These are phyloP conservation scores for Pisolithus tinctorius DNA, from an alignment of 768 basidiomycete genomes.

Conservation along the genomic window DNA sequence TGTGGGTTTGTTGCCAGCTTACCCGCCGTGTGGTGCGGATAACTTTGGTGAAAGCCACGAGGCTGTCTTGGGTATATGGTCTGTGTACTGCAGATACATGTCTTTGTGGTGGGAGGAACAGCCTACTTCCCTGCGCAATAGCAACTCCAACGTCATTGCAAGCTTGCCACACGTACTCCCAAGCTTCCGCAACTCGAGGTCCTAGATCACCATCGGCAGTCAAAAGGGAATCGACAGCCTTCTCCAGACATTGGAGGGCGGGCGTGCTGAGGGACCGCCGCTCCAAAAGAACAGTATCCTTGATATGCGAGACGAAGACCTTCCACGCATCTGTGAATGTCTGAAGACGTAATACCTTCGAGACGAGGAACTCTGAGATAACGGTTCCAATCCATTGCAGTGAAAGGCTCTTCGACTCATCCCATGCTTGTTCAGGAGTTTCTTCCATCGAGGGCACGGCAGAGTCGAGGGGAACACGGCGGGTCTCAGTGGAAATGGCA, in stretches of 20 bases:
- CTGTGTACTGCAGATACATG: conserved; percentile 7
- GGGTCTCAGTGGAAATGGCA: conserved; percentile 52
- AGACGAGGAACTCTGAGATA: conserved; percentile 69
- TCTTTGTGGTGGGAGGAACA: conserved; percentile 9
- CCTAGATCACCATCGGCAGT: conserved; percentile 24
- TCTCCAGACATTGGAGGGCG: conserved; percentile 80
- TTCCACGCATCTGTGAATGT: conserved; percentile 71
- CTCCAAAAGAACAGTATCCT: conserved; percentile 63
- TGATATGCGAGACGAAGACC: conserved; percentile 65
- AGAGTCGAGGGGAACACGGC: conserved; percentile 23
- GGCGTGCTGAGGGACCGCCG: conserved; percentile 68
- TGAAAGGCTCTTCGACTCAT: conserved; percentile 83
- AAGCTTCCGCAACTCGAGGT: conserved; percentile 37
- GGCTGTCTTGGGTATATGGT: conserved; percentile 59
- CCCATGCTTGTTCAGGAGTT: conserved; percentile 52
- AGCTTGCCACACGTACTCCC: conserved; percentile 64
- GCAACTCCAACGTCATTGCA: conserved; percentile 61
- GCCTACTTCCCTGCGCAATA: conserved; percentile 28
- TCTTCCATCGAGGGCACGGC: conserved; percentile 7
- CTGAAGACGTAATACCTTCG: conserved; percentile 65
- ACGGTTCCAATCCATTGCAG: conserved; percentile 79
- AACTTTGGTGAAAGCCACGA: conserved; percentile 75
- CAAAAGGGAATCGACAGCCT: conserved; percentile 58
- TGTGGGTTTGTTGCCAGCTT: conserved; percentile 37
- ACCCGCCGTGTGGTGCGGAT: conserved; percentile 53